These are phyloP conservation scores for Pseudocercospora musae DNA, from an alignment of 2,329 filamentous ascomycete genomes.

Conservation along the genomic window DNA sequence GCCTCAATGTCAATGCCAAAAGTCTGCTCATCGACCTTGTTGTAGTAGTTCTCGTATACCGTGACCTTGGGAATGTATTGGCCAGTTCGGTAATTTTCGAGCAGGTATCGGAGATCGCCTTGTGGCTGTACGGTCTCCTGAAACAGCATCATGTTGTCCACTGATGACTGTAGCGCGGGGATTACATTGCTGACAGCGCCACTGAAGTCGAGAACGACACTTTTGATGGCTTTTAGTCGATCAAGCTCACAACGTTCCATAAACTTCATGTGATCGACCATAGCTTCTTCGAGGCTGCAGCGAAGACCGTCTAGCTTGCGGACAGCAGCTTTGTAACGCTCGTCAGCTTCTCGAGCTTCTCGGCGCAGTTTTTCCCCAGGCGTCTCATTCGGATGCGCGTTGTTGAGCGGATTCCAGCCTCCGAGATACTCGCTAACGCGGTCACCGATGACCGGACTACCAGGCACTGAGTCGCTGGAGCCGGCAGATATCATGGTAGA, in stretches of 20 bases:
- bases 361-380: conserved; percentile 79
- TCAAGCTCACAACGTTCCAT: conserved; percentile 97
- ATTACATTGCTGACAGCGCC: conserved; percentile 98
- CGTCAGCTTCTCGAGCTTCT: conserved; percentile 86
- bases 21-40: conserved; percentile 93
- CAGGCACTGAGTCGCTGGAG: conserved; percentile 38
- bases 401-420: conserved; percentile 91
- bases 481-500: conserved; percentile 63
- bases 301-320: conserved; percentile 84
- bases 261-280: conserved; percentile 87
- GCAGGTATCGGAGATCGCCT: conserved; percentile 84
- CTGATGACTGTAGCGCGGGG: conserved; percentile 87
- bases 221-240: conserved; percentile 95
- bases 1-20: conserved; percentile 98
- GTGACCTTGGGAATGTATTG: conserved; percentile 86
- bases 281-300: conserved; percentile 92
- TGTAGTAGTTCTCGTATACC: conserved; percentile 98
- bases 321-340: conserved; percentile 85
- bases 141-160: conserved; percentile 98
- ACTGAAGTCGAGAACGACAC: conserved; percentile 94
- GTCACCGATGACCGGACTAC: conserved; percentile 79
- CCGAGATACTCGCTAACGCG: conserved; percentile 73
- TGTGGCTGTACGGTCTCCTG: conserved; percentile 96
- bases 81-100: conserved; percentile 96
- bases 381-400: conserved; percentile 88